Base-by-base conservation (phyloP, 192 early-diverging fungal genomes). In the Dissophora globulifera region DNA sequence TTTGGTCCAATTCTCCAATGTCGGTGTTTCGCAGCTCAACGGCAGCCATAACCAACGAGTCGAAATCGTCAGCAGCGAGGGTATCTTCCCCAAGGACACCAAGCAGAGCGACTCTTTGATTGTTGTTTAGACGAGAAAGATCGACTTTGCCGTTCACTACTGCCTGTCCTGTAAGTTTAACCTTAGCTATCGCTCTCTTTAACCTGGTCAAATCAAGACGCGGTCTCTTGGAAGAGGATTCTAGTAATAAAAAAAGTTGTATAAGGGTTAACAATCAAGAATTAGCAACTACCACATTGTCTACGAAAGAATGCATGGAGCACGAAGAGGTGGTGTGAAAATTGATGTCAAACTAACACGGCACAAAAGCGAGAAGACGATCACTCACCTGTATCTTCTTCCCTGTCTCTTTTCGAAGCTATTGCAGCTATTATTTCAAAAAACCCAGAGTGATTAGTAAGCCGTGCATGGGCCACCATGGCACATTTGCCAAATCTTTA, bases 111-210 rank as follows among this genome's bases (percentile, higher is more conserved):
- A 56, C 54, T 41, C 53, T 58, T 58, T 68, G 30, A 50, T 68
- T 68, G n/a, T 49, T 57, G 66, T 58, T 22, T 2, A 68, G 66
- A 58, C n/a, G 52, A 49, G 20, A 58, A 40, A 58, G 55, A 26
- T 42, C 19, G 42, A 15, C 0, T 33, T 7, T 1, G 33, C 31
- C 50, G 48, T 58, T 35, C 55, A 58, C 66, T 40, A 50, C 11
- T 58, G 66, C 55, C 41, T 50, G 58, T 19, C 25, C 47, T 3
- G 33, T 48, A 49, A 68, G 66, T 12, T 45, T 55, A 35, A 55
- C 33, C 22, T 17, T 41, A 1, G n/a, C 45, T 32, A 68, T 58
- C 31, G 54, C 66, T 11, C 46, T 42, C 46, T 0, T 50, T 17
- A 68, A 43, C 17, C 23, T 20, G 54, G 11, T 19, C 27, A 32